These are phyloP conservation scores for Prunus yedoensis DNA, from an alignment of 331 rosid genomes.

Conservation along the genomic window DNA sequence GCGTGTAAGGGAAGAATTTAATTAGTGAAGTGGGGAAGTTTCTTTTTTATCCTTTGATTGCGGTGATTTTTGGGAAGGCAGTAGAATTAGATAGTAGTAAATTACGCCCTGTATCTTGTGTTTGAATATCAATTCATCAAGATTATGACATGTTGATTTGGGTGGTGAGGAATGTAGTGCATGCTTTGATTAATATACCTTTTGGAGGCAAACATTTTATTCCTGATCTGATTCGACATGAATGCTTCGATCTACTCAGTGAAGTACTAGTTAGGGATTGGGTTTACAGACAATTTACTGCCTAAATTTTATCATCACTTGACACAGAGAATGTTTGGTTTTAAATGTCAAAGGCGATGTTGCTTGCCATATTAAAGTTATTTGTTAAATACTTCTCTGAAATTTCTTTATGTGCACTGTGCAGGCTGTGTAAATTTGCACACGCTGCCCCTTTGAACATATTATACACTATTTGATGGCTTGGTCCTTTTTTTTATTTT, in stretches of 20 bases:
- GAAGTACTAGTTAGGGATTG: not conserved
- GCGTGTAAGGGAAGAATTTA: not conserved
- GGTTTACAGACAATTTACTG: not conserved
- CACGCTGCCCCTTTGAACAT: not conserved
- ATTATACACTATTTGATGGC: not conserved
- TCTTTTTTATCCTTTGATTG: not conserved
- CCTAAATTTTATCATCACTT: not conserved
- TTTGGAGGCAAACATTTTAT: not conserved
- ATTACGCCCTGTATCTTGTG: not conserved
- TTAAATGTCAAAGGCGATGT: not conserved
- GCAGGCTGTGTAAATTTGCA: too few relatives aligned
- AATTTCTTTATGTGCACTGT: not conserved
- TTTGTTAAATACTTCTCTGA: not conserved
- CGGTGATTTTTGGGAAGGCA: not conserved
- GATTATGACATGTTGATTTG: not conserved
- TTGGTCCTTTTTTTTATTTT: not conserved
- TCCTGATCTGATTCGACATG: not conserved
- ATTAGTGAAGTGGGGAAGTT: not conserved
- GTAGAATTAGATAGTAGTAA: not conserved
- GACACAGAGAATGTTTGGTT: too few relatives aligned
- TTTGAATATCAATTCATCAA: not conserved
- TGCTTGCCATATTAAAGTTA: not conserved
- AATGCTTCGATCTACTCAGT: not conserved
- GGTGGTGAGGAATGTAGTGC: not conserved
- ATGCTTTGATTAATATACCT: not conserved